phyloP scores from a whole-genome alignment of 345 rosid genomes.

The Mangifera indica region DNA sequence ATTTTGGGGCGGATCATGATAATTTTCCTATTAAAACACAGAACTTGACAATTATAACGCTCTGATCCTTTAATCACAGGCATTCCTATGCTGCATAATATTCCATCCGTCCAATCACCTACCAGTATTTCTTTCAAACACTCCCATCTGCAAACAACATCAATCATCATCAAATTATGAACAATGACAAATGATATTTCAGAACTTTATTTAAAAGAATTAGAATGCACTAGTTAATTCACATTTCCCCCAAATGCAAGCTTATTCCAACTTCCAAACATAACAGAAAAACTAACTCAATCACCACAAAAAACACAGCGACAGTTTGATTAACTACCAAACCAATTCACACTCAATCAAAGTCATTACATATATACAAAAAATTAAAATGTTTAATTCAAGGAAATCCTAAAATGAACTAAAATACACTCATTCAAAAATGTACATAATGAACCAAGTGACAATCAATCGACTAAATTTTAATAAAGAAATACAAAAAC shows the following conservation, averaged over 20 bases:
- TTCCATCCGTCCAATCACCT: conserved; percentile 83
- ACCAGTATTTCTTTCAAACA: conserved; percentile 80
- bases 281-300: background rate
- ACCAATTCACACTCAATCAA: too few relatives aligned
- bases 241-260: background rate
- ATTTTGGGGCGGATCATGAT: conserved; percentile 89
- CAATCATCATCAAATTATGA: background rate
- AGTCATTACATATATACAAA: background rate
- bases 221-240: background rate
- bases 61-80: conserved; percentile 84
- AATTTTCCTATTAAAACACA: conserved; percentile 76
- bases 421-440: too few relatives aligned
- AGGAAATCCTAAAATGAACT: too few relatives aligned
- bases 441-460: too few relatives aligned
- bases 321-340: too few relatives aligned
- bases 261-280: background rate
- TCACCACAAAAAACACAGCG: background rate
- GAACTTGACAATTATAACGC: conserved; percentile 90
- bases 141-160: conserved; percentile 65
- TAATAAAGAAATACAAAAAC: conserved; percentile 2
- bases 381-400: background rate
- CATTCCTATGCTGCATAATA: conserved; percentile 95
- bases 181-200: too few relatives aligned
- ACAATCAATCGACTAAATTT: background rate
- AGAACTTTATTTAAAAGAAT: background rate